These are phyloP conservation scores for Yamadazyma sp. DNA, from an alignment of 1,139 yeast genomes.

Conservation along the genomic window DNA sequence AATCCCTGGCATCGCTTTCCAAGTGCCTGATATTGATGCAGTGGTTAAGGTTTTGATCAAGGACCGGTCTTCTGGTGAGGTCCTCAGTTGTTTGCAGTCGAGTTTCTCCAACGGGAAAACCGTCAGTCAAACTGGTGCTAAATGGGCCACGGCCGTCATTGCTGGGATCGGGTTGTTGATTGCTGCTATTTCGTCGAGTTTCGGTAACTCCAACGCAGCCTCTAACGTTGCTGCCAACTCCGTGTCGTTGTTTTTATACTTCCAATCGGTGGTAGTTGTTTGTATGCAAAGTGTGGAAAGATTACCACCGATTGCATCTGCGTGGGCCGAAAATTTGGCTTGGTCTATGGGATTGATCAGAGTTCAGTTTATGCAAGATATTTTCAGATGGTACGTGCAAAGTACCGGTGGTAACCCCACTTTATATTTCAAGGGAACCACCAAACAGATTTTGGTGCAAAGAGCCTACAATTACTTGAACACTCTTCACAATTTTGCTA, in stretches of 20 bases:
- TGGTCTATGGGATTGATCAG: slow-evolving; percentile 85
- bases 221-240: slow-evolving; percentile 77
- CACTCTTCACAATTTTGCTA: slow-evolving; percentile 25
- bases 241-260: slow-evolving; percentile 68
- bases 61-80: slow-evolving; percentile 35
- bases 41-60: slow-evolving; percentile 54
- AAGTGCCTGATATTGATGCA: slow-evolving; percentile 80
- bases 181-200: slow-evolving; percentile 67
- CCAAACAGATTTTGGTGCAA: slow-evolving; percentile 66
- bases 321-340: slow-evolving; percentile 80
- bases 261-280: slow-evolving; percentile 74
- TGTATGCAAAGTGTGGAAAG: slow-evolving; percentile 71
- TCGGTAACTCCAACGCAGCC: slow-evolving; percentile 79
- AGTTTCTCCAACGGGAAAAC: slow-evolving; percentile 71
- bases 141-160: slow-evolving; percentile 81
- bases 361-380: slow-evolving; percentile 68
- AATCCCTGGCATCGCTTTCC: slow-evolving; percentile 72
- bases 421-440: slow-evolving; percentile 55
- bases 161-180: slow-evolving; percentile 76
- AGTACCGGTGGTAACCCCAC: slow-evolving; percentile 76
- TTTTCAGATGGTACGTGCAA: slow-evolving; percentile 80
- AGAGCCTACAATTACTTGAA: slow-evolving; percentile 44
- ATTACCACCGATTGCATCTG: slow-evolving; percentile 76
- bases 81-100: slow-evolving; percentile 69
- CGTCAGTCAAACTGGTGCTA: slow-evolving; percentile 71